Base-by-base conservation (phyloP, 2,329 filamentous ascomycete genomes). In the Aspergillus ustus region DNA sequence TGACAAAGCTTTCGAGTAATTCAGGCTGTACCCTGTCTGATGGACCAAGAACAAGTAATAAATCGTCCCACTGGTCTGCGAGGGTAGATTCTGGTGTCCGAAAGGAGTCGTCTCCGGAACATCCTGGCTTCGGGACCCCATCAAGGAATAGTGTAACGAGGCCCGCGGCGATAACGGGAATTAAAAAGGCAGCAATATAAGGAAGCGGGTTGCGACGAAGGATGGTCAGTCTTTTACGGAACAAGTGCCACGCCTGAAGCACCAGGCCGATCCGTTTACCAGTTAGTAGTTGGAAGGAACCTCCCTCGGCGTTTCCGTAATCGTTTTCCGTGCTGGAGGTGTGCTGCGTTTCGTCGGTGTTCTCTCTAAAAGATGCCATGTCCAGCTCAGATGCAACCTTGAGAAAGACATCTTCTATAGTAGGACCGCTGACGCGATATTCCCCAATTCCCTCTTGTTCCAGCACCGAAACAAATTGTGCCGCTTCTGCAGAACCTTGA, bases 381-480 rank as follows among this genome's bases (percentile, higher is more conserved):
- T 82, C 84, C 62, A 92, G 85, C 73, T 97, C 93, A 70, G 94
- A 91, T 0, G 93, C 92, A 44, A 97, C 83, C 66, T 91, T 89
- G 25, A 97, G 79, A 75, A 97, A 97, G 0, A 97, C 93, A 67
- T 97, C 93, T 73, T 97, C 94, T 45, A 97, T 93, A 0, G 92
- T 96, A 0, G 93, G 94, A 0, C 92, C 92, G 17, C 90, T 91
- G 67, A 97, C 91, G 61, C 93, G 89, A 73, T 96, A 97, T 61
- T 96, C 90, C 17, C 83, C 82, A 45, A 96, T 83, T 0, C 87
- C 87, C 1, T 83, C 80, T 1, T 81, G 77, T 72, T 96, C 90
- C 1, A 97, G 81, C 9, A 83, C 76, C 52, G 84, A 83, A 64
- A 96, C 90, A 50, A 94, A 89, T 4, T 83, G 77, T 0, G 91